Evolutionary conservation across 176 grass and related monocot species (phyloP), one percentile per base, ranked within the genome.

Genomic region (Aegilops bicornis): DNA sequence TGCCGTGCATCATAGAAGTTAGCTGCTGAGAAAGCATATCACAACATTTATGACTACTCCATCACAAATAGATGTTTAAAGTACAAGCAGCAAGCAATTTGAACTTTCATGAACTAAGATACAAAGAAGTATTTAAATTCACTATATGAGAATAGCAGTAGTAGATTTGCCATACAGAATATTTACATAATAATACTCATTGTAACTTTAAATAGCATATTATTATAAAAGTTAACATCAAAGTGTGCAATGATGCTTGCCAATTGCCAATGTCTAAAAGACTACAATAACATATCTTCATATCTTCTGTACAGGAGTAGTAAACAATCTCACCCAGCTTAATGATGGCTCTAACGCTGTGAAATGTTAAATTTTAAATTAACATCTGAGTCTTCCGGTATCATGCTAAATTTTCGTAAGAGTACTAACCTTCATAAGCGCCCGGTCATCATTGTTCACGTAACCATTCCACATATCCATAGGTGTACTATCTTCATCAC

Each of bases 371-470:
- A 45, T 32, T 7, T 40, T 1, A 79, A 62, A 79, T 62, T 71
- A 72, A 72, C 69, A 1, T 4, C 43, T 4, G 37, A 77, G 43
- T 76, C 7, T 76, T 76, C 5, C 3, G 29, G 5, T 68, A 69
- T 66, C 32, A 23, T 24, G 30, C 40, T 54, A 31, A 65, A 35
- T 6, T 54, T 79, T 43, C 62, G 3, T 59, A n/a, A n/a, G 43
- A 75, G 73, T 33, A 77, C 45, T 80, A 22, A 98, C 95, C 95
- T 98, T 98, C 77, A 95, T 69, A 86, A 98, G 95, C 66, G 95
- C 91, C 48, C 95, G 83, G 64, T 98, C 95, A 87, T 98, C 89
- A 75, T 93, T 88, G 86, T 93, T 88, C 50, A 98, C 95, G 71
- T 98, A 95, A 66, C 93, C 89, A 85, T 98, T 92, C 89, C 87